These are phyloP conservation scores for Cryptomeria japonica DNA, from an alignment of 75 land plant species.

Conservation along the genomic window DNA sequence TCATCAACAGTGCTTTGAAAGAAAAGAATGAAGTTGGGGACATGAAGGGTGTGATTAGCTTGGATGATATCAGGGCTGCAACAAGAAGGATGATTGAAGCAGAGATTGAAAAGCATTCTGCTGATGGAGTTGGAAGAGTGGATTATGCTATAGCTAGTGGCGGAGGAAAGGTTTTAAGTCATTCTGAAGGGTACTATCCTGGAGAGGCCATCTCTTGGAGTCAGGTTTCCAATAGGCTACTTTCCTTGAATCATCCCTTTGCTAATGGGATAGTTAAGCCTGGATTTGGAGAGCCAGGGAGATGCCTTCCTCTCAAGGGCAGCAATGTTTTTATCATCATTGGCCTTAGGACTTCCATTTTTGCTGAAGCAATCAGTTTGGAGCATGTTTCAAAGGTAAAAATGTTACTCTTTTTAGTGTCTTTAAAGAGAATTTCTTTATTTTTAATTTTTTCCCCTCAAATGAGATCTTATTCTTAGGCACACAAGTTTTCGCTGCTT, in stretches of 20 bases:
- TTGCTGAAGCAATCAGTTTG: constrained; percentile 82
- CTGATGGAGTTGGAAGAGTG: constrained; percentile 90
- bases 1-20: constrained; percentile 46
- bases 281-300: constrained; percentile 95
- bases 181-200: constrained; percentile 63
- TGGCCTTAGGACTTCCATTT: constrained; percentile 69
- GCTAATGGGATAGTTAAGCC: constrained; percentile 81
- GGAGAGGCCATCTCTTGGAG: constrained; percentile 21
- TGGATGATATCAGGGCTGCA: constrained; percentile 63
- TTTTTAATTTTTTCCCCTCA: neutral
- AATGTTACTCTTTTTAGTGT: neutral
- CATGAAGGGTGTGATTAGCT: constrained; percentile 32
- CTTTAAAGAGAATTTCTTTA: neutral
- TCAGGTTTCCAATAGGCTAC: constrained; percentile 5
- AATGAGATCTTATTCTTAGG: neutral
- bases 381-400: constrained; percentile 97
- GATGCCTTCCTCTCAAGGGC: constrained; percentile 87
- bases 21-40: constrained; percentile 26
- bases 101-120: constrained; percentile 91
- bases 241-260: constrained; percentile 21
- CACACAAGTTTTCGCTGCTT: neutral
- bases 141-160: constrained; percentile 91
- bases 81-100: constrained; percentile 64
- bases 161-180: constrained; percentile 77
- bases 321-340: constrained; percentile 81